Evolutionary conservation across 345 rosid species (phyloP), one percentile per base, ranked within the genome.

Genomic region (Citrus trifoliata): DNA sequence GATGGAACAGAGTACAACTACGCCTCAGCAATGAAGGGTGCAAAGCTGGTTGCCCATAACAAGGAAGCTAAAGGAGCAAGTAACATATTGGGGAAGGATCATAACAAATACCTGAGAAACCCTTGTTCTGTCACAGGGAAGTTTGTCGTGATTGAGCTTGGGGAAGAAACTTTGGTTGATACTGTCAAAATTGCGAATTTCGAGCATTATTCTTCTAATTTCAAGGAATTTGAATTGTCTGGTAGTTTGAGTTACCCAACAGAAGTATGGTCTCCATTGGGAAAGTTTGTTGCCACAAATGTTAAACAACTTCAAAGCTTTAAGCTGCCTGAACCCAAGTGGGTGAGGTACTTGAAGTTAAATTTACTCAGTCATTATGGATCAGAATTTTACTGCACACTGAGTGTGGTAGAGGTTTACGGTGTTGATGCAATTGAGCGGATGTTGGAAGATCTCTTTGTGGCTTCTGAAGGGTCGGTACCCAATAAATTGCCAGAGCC

Each of bases 1-100:
- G 99, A 95, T 82, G 99, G 98, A 38, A 85, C 87, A 1, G 98
- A 95, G 63, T 95, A 92, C 77, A 92, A 93, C 82, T 93, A 89
- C 79, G 99, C 98, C 18, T 92, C 97, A 66, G 89, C 87, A 32
- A 72, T 82, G 56, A 95, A 95, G 71, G 96, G 99, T 30, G 99
- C 99, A 24, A 93, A 93, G 78, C 93, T 92, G 73, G 93, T 93
- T 8, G 90, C 91, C 6, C 90, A 88, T 76, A 95, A 93, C 82
- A 95, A 95, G 82, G 99, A 95, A 81, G 93, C 95, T 0, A 95
- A 95, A 87, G 97, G 98, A 46, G 98, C 99, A 16, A 85, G 81
- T 78, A 95, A 95, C 85, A 89, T 95, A 53, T 83, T 95, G 40
- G 98, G 89, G 61, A 87, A 88, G 67, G 94, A 95, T 84, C 93